Percentiles rank a stretch among this genome's conserved stretches.
Conservation (phyloP, 768 basidiomycete species). For the Agrocybe pediades region DNA sequence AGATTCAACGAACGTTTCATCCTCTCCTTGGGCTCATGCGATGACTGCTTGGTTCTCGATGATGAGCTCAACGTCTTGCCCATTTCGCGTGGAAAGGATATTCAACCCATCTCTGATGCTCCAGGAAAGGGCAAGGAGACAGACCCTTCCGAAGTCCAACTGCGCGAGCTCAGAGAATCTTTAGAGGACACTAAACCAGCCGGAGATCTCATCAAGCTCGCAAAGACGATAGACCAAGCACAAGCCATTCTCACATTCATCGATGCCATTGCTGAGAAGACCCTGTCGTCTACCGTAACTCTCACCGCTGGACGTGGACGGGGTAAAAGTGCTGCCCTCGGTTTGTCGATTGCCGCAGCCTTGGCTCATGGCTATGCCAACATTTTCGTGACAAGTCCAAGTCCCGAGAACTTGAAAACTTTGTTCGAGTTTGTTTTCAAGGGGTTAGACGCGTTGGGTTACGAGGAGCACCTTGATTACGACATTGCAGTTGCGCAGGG, state of each 20-base stretch:
- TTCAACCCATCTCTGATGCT: slow-evolving; percentile 59
- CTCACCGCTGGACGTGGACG: slow-evolving; percentile 94
- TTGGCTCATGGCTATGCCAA: slow-evolving; percentile 94
- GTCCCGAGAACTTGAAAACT: slow-evolving; percentile 96
- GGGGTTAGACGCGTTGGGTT: slow-evolving; percentile 91
- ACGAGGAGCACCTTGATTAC: slow-evolving; percentile 97
- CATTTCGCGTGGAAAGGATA: slow-evolving; percentile 93
- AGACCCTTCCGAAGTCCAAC: slow-evolving; percentile 49
- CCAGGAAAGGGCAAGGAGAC: slow-evolving; percentile 35
- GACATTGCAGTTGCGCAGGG: slow-evolving; percentile 96
- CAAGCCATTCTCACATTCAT: slow-evolving; percentile 93
- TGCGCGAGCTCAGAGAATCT: slow-evolving; percentile 77
- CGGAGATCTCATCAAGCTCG: slow-evolving; percentile 86
- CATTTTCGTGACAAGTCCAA: slow-evolving; percentile 97
- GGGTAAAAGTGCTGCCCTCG: slow-evolving; percentile 96
- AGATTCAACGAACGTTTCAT: slow-evolving; percentile 99
- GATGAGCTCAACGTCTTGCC: slow-evolving; percentile 98
- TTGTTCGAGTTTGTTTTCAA: slow-evolving; percentile 99
- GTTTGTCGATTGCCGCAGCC: slow-evolving; percentile 91
- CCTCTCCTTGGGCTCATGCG: slow-evolving; percentile 90
- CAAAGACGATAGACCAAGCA: slow-evolving; percentile 93
- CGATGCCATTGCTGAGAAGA: slow-evolving; percentile 92
- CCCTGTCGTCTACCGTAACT: slow-evolving; percentile 90
- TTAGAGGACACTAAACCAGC: slow-evolving; percentile 84
- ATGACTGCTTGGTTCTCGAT: slow-evolving; percentile 92